A percentile compares a stretch with the other conserved stretches of the same genome.
Evolutionary conservation across 257 asterid species (phyloP).

Genomic region (Solanum medicagineum): DNA sequence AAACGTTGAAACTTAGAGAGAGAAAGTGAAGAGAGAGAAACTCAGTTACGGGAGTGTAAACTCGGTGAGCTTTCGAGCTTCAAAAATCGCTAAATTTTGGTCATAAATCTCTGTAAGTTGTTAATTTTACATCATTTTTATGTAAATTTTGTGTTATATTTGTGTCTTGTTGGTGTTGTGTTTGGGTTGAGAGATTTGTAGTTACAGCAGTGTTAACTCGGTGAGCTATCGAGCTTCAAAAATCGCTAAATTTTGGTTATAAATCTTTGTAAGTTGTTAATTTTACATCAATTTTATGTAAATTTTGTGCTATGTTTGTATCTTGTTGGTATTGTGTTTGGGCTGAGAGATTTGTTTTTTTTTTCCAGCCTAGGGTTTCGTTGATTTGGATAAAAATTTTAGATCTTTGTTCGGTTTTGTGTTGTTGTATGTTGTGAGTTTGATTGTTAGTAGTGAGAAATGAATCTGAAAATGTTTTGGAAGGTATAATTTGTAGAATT

Average conservation of each 20-base stretch:
- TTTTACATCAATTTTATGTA: background rate
- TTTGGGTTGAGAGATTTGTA: too few species aligned
- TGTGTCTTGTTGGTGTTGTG: too few species aligned
- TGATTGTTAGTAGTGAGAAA: background rate
- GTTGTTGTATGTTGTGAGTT: background rate
- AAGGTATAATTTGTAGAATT: background rate
- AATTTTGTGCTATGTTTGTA: background rate
- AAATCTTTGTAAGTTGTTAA: slow-evolving; percentile 16
- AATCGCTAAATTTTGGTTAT: slow-evolving; percentile 6
- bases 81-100: slow-evolving; percentile 1
- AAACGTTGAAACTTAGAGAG: slow-evolving; percentile 11
- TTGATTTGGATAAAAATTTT: background rate
- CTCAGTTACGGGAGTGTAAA: slow-evolving; percentile 1
- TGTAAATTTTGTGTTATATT: too few species aligned
- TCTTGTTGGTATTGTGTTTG: background rate
- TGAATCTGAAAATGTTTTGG: background rate
- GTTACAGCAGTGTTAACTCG: too few species aligned
- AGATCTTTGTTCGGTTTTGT: slow-evolving; percentile 1
- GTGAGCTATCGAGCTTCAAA: background rate
- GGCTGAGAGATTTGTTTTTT: background rate
- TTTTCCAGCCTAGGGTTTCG: slow-evolving; percentile 35
- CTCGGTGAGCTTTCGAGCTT: background rate
- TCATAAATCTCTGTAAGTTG: slow-evolving; percentile 18
- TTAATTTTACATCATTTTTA: background rate
- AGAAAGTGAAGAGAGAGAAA: background rate